Evolutionary conservation across 2,329 filamentous ascomycete genomes (phyloP), one percentile per base, ranked within the genome.

Genomic region (Westerdykella aurantiaca): DNA sequence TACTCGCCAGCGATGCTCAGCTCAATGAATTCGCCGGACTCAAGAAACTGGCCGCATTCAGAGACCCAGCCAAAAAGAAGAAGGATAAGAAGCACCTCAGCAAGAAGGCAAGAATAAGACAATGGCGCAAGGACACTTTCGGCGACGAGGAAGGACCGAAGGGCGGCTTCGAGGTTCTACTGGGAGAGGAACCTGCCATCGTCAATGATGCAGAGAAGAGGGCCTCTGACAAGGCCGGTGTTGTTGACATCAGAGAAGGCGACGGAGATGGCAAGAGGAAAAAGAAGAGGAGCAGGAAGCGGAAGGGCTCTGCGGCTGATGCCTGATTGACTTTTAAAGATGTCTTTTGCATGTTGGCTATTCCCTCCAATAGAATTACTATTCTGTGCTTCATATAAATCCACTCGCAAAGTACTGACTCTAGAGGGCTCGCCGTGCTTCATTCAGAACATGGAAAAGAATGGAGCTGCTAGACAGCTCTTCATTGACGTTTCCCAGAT

Each of bases 11-110:
- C 37, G 93, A 98, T 70, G 74, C 81, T 38, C 82, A 84, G 42
- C 80, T 98, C 52, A 98, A 98, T 68, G 78, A 90, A 52, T 98
- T 85, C 61, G 91, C 85, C 5, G 91, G 93, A 6, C 73, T 98
- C 60, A 98, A 98, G 78, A 97, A 96, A 72, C 79, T 96, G 47
- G 90, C 91, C 4, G 77, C 86, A 5, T 98, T 93, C 74, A 80
- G 93, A 44, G 90, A 96, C 63, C 74, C 77, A 3, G 86, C 90
- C 58, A 93, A 94, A 78, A 97, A 97, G 76, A 77, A 79, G 54
- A 86, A 84, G 58, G 93, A 98, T 63, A 82, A 83, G 72, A 95
- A 95, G 76, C 79, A 80, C 57, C 76, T 97, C 23, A 86, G 88
- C 52, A 98, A 97, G 79, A 97, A 97, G 73, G 88, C 87, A 6